Evolutionary conservation across 768 basidiomycete species (phyloP), one percentile per base, ranked within the genome.

Genomic region (Flagelloscypha sp.): DNA sequence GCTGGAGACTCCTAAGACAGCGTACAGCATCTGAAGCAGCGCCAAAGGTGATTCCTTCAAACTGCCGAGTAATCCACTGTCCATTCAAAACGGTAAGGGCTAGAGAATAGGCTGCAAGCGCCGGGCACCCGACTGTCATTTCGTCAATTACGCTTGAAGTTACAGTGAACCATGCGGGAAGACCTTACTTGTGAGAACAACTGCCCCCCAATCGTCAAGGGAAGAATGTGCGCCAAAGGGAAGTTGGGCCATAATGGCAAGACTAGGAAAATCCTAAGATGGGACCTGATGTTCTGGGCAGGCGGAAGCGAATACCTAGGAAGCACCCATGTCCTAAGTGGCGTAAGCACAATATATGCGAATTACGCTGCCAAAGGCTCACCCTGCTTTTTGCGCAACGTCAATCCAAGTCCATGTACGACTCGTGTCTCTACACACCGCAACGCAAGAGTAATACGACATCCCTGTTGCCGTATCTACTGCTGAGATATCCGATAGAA

Each of bases 221-320:
- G 48, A 58, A 33, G 58, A 57, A 8, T 43, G 51, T 20, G 61
- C 55, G 6, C 68, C 68, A 17, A 68, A 72, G 0, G 69, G 71
- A n/a, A 72, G 59, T 30, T 69, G 68, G 0, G 68, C 67, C 13
- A 72, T 49, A 6, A 72, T 41, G 1, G 70, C 66, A 9, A 72
- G 57, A 56, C 65, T 70, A 6, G 70, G 70, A 5, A 72, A 37
- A 2, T 72, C 51, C 70, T 70, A 72, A 0, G 65, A 44, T 7
- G 56, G 53, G 43, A 62, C 68, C 30, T 65, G 52, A 30, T 64
- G 62, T n/a, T n/a, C n/a, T n/a, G n/a, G n/a, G n/a, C n/a, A n/a
- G n/a, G n/a, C n/a, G n/a, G n/a, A n/a, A n/a, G n/a, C n/a, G n/a
- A n/a, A n/a, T n/a, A n/a, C n/a, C n/a, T n/a, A n/a, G n/a, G n/a